A percentile compares a stretch with the other conserved stretches of the same genome.
Conservation (phyloP, 176 grass and related monocot species). For the Rhynchospora pubera region DNA sequence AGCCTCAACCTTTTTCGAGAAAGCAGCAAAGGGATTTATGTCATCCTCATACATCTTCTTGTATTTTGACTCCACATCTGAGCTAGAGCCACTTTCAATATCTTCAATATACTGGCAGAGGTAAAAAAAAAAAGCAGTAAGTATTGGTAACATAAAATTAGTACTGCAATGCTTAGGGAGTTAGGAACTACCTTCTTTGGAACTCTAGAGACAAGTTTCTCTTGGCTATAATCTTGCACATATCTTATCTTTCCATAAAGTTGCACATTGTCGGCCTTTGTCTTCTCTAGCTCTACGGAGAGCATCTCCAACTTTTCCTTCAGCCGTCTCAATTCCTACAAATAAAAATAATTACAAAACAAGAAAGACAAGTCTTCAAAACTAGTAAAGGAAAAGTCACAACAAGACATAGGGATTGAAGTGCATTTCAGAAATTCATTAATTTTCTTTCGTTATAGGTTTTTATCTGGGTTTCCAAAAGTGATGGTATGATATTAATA, state of each 20-base stretch:
- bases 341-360: constrained; percentile 7
- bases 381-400: neutral
- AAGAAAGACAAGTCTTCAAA: neutral
- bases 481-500: neutral
- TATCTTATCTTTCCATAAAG: constrained; percentile 96
- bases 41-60: constrained; percentile 99
- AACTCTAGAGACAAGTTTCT: constrained; percentile 95
- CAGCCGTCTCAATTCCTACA: constrained; percentile 83
- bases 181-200: constrained; percentile 72
- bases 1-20: constrained; percentile 80
- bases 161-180: neutral
- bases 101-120: constrained; percentile 82
- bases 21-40: constrained; percentile 99
- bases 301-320: constrained; percentile 92
- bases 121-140: neutral
- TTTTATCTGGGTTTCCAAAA: neutral
- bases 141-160: neutral
- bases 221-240: constrained; percentile 92
- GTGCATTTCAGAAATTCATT: neutral
- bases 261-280: constrained; percentile 94
- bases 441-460: neutral
- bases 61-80: constrained; percentile 98
- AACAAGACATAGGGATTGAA: neutral
- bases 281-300: constrained; percentile 87
- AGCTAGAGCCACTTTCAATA: constrained; percentile 88